Evolutionary conservation across 2,329 filamentous ascomycete genomes (phyloP).

Genomic region (Ophiostoma novo-ulmi): DNA sequence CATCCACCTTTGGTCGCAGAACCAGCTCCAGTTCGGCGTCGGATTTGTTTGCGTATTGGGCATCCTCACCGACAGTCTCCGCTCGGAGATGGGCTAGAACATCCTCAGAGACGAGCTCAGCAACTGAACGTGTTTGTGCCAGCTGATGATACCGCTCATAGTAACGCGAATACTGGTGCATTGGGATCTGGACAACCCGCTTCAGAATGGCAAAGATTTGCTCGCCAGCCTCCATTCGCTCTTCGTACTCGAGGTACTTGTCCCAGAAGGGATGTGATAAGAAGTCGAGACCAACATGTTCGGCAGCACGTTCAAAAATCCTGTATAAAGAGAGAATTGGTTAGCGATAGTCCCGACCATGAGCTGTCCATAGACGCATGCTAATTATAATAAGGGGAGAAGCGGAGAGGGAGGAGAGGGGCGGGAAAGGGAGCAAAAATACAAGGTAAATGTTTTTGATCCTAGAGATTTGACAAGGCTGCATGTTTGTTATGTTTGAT

Average conservation of each 20-base stretch:
- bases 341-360: not conserved
- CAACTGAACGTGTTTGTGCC: slow-evolving; percentile 65
- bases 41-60: slow-evolving; percentile 48
- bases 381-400: not conserved
- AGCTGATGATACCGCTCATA: slow-evolving; percentile 84
- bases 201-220: slow-evolving; percentile 79
- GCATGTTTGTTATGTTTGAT: slow-evolving; percentile 1
- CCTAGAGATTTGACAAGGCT: slow-evolving; percentile 16
- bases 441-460: slow-evolving; percentile 42
- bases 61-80: slow-evolving; percentile 59
- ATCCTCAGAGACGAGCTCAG: slow-evolving; percentile 66
- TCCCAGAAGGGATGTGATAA: slow-evolving; percentile 97
- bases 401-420: slow-evolving; percentile 27
- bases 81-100: slow-evolving; percentile 62
- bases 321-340: slow-evolving; percentile 43
- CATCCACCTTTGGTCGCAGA: slow-evolving; percentile 72
- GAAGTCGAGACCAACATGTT: slow-evolving; percentile 84
- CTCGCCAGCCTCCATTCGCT: slow-evolving; percentile 76
- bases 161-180: slow-evolving; percentile 94
- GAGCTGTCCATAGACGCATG: slow-evolving; percentile 24
- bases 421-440: slow-evolving; percentile 52
- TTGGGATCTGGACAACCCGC: slow-evolving; percentile 80
- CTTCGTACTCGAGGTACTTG: slow-evolving; percentile 96
- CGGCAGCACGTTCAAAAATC: slow-evolving; percentile 84
- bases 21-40: slow-evolving; percentile 81